Percentiles rank a stretch among this genome's conserved stretches.
phyloP scores from a whole-genome alignment of 768 basidiomycete species.

The Amanita polypyramis region DNA sequence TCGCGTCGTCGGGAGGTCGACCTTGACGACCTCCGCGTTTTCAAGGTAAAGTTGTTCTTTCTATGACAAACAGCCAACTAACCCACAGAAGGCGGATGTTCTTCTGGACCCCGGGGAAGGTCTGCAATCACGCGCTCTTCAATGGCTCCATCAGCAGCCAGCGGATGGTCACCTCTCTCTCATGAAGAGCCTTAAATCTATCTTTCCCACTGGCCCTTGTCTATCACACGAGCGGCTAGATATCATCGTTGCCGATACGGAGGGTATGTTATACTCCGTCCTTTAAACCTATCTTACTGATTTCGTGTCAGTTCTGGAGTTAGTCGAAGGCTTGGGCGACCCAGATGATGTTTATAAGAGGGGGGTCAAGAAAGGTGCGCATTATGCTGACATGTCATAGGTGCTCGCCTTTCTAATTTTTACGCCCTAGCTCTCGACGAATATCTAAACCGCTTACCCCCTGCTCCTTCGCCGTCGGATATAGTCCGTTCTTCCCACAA shows the following conservation, averaged over 20 bases:
- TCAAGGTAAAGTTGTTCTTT: constrained; percentile 11
- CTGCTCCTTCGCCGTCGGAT: background rate
- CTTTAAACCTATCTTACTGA: background rate
- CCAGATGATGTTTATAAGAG: background rate
- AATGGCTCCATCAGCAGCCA: constrained; percentile 11
- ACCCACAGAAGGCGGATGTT: constrained; percentile 11
- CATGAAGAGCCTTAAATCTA: background rate
- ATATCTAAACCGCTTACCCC: background rate
- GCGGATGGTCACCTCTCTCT: background rate
- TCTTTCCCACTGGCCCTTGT: constrained; percentile 5
- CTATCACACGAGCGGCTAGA: constrained; percentile 4
- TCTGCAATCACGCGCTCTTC: constrained; percentile 9
- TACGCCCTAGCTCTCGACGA: background rate
- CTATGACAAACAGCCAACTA: constrained; percentile 8
- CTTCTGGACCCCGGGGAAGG: constrained; percentile 6
- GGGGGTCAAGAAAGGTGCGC: constrained; percentile 1
- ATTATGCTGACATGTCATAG: background rate
- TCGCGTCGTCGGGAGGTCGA: background rate
- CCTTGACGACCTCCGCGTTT: constrained; percentile 10
- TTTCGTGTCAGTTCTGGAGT: background rate
- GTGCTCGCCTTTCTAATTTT: background rate
- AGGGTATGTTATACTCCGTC: constrained; percentile 9
- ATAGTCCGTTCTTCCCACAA: background rate
- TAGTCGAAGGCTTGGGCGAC: background rate
- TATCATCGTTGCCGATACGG: constrained; percentile 9